Conservation (phyloP, 176 grass and related monocot genomes). For the maize (Zea mays) region Zm-B73-REFERENCE-NAM-5.0 NC_050099.1:33066001-33066500, state of each 20-base stretch:
- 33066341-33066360: constrained; percentile 67
- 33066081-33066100: not conserved
- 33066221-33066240: not conserved
- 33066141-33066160: constrained; percentile 90
- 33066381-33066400: constrained; percentile 40
- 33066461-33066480: constrained; percentile 21
- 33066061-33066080: constrained; percentile 4
- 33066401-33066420: constrained; percentile 38
- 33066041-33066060: constrained; percentile 10
- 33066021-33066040: constrained; percentile 8
- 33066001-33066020: constrained; percentile 80
- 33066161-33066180: constrained; percentile 83
- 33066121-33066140: constrained; percentile 66
- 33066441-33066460: constrained; percentile 1
- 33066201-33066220: constrained; percentile 86
- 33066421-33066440: not conserved
- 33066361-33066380: constrained; percentile 64
- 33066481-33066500: constrained; percentile 16
- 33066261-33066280: not conserved
- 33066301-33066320: not conserved
- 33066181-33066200: constrained; percentile 94
- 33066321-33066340: constrained; percentile 54
- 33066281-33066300: not conserved
- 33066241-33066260: not conserved
- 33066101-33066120: constrained; percentile 48